Base-by-base conservation (phyloP, 164 flowering plant genomes). In the Vitis riparia region DNA sequence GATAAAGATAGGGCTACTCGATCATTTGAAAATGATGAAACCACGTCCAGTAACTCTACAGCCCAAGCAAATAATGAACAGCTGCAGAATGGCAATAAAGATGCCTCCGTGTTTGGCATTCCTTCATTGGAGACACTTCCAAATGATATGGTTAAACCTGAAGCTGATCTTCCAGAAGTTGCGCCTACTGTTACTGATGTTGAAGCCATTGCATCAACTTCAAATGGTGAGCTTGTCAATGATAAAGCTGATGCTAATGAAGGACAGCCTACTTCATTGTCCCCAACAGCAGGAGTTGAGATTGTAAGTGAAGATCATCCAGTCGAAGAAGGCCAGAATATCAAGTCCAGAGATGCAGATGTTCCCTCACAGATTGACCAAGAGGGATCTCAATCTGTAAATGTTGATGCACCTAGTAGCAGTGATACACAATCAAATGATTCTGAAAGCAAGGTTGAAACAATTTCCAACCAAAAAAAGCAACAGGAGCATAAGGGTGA, bases 401-500 rank as follows among this genome's bases (percentile, higher is more conserved):
- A 32, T 70, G 73, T 55, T 51, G 82, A 78, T 63, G 51, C 71
- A 66, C 78, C 67, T 50, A 52, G 64, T 68, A 69, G 66, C 59
- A 52, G 3, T 51, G 86, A 80, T 78, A 32, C 71, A 71, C 80
- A 76, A 73, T 12, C 30, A 19, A 82, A 74, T 68, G 80, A 75
- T 68, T 69, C 55, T 44, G 86, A 79, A 66, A 27, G 3, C 19
- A 79, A 73, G 64, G 74, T 75, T 68, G 88, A 85, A 77, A 56
- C 89, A 79, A 58, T 30, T 63, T 37, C 57, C 9, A 69, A 71
- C 59, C 63, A 76, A 62, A 78, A 75, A 73, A 80, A 80, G 67
- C 84, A 78, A 53, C 79, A 53, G 32, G 86, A 87, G 59, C 66
- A 70, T 30, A 79, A 76, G 73, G 37, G 59, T 74, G 85, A 75